Evolutionary conservation across 169 alveolate species (phyloP), one percentile per base, ranked within the genome.

Genomic region (Plasmodium cynomolgi): DNA sequence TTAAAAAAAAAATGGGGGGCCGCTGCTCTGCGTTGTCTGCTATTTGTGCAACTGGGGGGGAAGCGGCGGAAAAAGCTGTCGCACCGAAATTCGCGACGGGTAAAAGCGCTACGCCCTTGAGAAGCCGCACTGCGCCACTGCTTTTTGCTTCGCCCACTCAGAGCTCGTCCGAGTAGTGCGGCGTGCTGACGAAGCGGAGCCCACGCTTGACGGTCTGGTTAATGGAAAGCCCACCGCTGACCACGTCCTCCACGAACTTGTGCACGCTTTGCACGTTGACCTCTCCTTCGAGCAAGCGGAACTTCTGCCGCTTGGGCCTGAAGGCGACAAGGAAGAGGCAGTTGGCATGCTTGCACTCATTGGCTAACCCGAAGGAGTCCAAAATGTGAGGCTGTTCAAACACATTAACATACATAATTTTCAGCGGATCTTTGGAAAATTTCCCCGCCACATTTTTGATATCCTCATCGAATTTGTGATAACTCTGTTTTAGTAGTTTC

Each of bases 351-450:
- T 15, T 56, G 31, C 83, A 56, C 15, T 77, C 50, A 37, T 88
- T 88, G 37, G 44, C 26, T 11, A 88, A 29, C 20, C 94, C 94
- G 44, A 88, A 88, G n/a, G 94, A 77, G n/a, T 88, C 94, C 50
- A 88, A 80, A 39, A 88, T 79, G 62, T 88, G 44, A 1, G 94
- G 94, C 41, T 88, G 88, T 2, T 88, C 75, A 88, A 33, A 88
- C 9, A 96, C 93, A 50, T 92, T 92, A 8, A 96, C 82, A 56
- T 84, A 96, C 56, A 96, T 81, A 23, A 96, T 91, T 80, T 96
- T 96, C 39, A 96, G 81, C 2, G 97, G 96, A 37, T 96, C 97
- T 79, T 93, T 96, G 68, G 93, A 29, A 79, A 94, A 96, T 68
- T 92, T 95, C 37, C 56, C 84, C 17, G 97, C 96, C 29, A 96